Percentiles rank a stretch among this genome's conserved stretches.
These are phyloP conservation scores for Halteria grandinella DNA, from an alignment of 73 alveolate genomes.

Conservation along the genomic window DNA sequence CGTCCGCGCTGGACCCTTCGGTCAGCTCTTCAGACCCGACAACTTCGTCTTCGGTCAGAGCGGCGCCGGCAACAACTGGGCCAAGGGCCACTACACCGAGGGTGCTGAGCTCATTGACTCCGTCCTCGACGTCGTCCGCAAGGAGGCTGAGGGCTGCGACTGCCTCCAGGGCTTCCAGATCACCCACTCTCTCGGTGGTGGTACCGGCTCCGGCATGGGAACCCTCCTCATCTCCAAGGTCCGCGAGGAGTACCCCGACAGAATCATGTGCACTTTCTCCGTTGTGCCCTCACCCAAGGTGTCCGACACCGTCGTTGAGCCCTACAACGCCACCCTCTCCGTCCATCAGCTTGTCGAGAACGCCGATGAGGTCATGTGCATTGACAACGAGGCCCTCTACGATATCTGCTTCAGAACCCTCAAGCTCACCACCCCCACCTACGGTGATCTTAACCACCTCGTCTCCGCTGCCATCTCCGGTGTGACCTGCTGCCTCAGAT, in stretches of 20 bases:
- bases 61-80: conserved; percentile 99
- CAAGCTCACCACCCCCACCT: conserved; percentile 98
- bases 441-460: conserved; percentile 97
- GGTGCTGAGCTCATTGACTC: conserved; percentile 94
- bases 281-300: conserved; percentile 97
- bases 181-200: conserved; percentile 93
- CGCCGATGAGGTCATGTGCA: conserved; percentile 97
- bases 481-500: conserved; percentile 97
- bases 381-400: conserved; percentile 98
- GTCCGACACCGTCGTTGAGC: conserved; percentile 93
- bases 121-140: conserved; percentile 90
- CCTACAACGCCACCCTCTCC: conserved; percentile 99
- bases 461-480: conserved; percentile 98
- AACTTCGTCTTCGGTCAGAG: conserved; percentile 98
- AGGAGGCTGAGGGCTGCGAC: conserved; percentile 95
- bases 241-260: conserved; percentile 98
- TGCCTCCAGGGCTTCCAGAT: conserved; percentile 95
- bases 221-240: conserved; percentile 95
- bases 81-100: conserved; percentile 99
- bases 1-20: conserved; percentile 98
- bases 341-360: conserved; percentile 97
- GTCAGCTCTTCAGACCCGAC: conserved; percentile 99
- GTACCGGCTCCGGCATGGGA: conserved; percentile 98
- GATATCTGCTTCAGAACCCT: conserved; percentile 99
- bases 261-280: conserved; percentile 96